These are phyloP conservation scores for Starmerella riodocensis DNA, from an alignment of 805 yeast genomes.

Conservation along the genomic window DNA sequence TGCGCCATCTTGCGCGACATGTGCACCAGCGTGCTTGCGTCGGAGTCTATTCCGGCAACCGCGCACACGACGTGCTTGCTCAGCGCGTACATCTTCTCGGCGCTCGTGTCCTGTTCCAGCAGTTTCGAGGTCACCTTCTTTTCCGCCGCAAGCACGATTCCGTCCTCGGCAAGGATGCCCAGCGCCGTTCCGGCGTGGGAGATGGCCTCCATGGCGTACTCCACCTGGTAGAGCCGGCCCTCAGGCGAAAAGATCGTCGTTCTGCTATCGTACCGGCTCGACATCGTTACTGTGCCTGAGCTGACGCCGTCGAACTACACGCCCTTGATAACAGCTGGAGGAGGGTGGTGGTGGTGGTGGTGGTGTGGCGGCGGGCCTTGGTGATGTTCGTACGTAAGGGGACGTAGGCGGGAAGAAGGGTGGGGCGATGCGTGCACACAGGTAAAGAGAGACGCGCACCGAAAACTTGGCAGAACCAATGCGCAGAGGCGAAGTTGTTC, in stretches of 20 bases:
- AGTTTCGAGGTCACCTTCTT: slow-evolving; percentile 86
- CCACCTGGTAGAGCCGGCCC: slow-evolving; percentile 92
- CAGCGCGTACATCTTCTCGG: slow-evolving; percentile 80
- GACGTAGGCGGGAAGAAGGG: too few species aligned
- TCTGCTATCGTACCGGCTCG: slow-evolving; percentile 98
- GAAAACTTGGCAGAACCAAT: too few species aligned
- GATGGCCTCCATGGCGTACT: slow-evolving; percentile 87
- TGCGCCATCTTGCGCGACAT: slow-evolving; percentile 80
- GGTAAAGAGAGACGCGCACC: too few species aligned
- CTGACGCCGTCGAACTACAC: too few species aligned
- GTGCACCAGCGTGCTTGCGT: slow-evolving; percentile 81
- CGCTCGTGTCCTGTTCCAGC: slow-evolving; percentile 83
- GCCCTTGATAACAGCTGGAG: too few species aligned
- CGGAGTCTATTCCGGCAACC: slow-evolving; percentile 97
- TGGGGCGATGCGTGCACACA: too few species aligned
- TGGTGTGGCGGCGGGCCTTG: too few species aligned
- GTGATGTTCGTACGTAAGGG: too few species aligned
- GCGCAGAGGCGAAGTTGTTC: too few species aligned
- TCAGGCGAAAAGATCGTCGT: slow-evolving; percentile 98
- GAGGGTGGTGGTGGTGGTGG: too few species aligned
- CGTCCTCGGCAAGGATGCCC: slow-evolving; percentile 64
- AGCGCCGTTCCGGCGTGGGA: slow-evolving; percentile 74
- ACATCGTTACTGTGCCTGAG: too few species aligned
- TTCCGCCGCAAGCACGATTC: slow-evolving; percentile 94
- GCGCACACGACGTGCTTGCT: slow-evolving; percentile 67